These are phyloP conservation scores for Spergularia marina DNA, from an alignment of 148 eudicot species.

Conservation along the genomic window DNA sequence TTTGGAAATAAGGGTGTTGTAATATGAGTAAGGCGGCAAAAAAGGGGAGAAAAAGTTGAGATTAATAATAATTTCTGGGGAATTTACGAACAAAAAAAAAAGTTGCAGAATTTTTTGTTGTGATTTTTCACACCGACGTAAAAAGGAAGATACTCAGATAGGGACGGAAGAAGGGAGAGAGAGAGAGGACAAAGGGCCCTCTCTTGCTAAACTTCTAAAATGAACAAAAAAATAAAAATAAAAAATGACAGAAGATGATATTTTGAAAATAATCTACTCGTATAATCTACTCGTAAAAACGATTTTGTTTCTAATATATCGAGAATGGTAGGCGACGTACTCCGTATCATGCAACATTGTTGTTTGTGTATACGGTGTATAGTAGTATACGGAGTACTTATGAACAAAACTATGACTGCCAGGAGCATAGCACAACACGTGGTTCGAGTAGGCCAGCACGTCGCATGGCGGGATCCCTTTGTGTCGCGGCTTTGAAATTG, in stretches of 20 bases:
- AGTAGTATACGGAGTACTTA: no score
- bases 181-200: constrained; percentile 17
- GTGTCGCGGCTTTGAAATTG: no score
- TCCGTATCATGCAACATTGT: no score
- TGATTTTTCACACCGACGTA: not conserved
- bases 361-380: no score
- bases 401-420: no score
- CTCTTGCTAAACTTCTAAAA: constrained; percentile 17
- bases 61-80: not conserved
- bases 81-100: not conserved
- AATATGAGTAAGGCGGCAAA: constrained; percentile 12
- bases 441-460: no score
- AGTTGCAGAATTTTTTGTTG: not conserved
- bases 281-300: no score
- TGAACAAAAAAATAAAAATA: not conserved
- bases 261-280: not conserved
- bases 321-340: no score
- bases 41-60: not conserved
- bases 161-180: not conserved
- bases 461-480: no score
- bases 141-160: not conserved
- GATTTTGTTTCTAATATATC: no score
- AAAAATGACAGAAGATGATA: no score
- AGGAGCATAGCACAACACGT: no score
- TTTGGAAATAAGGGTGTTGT: constrained; percentile 13